Evolutionary conservation across 306 rosid species (phyloP), one percentile per base, ranked within the genome.

Genomic region (Citrullus colocynthis): DNA sequence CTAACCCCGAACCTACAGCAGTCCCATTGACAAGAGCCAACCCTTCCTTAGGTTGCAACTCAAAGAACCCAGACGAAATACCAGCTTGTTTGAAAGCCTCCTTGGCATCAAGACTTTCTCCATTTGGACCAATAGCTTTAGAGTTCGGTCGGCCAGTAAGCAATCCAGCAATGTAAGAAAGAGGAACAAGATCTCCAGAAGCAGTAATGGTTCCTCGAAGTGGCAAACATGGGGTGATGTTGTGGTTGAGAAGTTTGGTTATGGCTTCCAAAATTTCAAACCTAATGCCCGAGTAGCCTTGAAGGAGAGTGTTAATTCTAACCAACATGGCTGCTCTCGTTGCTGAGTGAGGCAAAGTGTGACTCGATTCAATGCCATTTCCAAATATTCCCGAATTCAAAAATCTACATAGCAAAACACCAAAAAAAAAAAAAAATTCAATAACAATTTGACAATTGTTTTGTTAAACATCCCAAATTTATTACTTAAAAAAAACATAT

Each of bases 361-460:
- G 91, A n/a, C 85, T 81, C 0, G 96, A 48, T 49, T 91, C 96
- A 20, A 85, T 87, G 6, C 92, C 90, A 28, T 81, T 83, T 71
- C 98, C 97, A 72, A 91, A 91, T 74, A 93, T 85, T 74, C 98
- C 98, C 78, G 96, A 91, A n/a, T 93, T 93, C 90, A 93, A 85
- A 60, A 93, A 91, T 83, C 98, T 61, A 4, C 67, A 60, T 48
- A 13, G 13, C 54, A 60, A 59, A 18, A 7, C 56, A 51, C 4
- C 3, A 6, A 15, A 51, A 51, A 16, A 51, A 16, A 18, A n/a
- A 58, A 18, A 20, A 58, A n/a, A 20, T 9, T 0, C 10, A 57
- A n/a, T n/a, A 57, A 58, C 1, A n/a, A 20, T 9, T 9, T 58
- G 2, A 58, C 14, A 7, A 9, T 0, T 0, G 34, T 58, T 58